Conservation (phyloP, 2,329 filamentous ascomycete genomes). For the Immersiporthe knoxdaviesiana region DNA sequence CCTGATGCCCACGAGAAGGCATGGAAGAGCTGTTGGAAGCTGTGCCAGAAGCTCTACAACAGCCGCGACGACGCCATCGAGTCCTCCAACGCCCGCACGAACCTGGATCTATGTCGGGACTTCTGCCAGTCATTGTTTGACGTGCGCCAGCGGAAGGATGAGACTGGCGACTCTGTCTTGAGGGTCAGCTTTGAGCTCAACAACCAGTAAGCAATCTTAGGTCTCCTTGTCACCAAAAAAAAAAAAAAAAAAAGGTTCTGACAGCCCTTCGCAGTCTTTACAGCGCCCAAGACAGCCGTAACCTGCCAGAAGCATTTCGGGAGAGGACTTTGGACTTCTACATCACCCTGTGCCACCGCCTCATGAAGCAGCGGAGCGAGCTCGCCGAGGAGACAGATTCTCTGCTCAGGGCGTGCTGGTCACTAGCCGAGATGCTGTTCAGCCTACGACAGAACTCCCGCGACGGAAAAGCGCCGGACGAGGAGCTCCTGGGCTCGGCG, state of each 20-base stretch:
- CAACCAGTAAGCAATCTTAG: conserved; percentile 68
- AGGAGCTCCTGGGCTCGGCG: conserved; percentile 83
- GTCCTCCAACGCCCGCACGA: conserved; percentile 69
- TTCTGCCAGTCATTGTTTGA: conserved; percentile 94
- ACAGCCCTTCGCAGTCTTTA: conserved; percentile 62
- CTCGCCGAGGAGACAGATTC: conserved; percentile 82
- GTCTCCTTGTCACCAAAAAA: no score
- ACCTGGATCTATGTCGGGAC: conserved; percentile 84
- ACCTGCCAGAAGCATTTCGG: conserved; percentile 81
- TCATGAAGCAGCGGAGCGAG: conserved; percentile 92
- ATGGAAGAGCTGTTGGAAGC: conserved; percentile 92
- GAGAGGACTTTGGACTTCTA: conserved; percentile 94
- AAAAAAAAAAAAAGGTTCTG: no score
- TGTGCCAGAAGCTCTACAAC: conserved; percentile 88
- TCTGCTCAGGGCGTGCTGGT: conserved; percentile 84
- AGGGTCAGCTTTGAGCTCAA: conserved; percentile 94
- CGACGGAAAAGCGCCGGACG: conserved; percentile 73
- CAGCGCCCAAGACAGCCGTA: conserved; percentile 81
- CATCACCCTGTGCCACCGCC: conserved; percentile 85
- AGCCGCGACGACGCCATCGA: conserved; percentile 73
- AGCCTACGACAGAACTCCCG: conserved; percentile 81
- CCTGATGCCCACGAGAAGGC: conserved; percentile 82
- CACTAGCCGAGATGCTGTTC: conserved; percentile 89
- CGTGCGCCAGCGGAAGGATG: conserved; percentile 75
- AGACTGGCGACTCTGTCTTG: conserved; percentile 81